Conservation (phyloP, 163 green algal species). For the Volvox carteri region DNA sequence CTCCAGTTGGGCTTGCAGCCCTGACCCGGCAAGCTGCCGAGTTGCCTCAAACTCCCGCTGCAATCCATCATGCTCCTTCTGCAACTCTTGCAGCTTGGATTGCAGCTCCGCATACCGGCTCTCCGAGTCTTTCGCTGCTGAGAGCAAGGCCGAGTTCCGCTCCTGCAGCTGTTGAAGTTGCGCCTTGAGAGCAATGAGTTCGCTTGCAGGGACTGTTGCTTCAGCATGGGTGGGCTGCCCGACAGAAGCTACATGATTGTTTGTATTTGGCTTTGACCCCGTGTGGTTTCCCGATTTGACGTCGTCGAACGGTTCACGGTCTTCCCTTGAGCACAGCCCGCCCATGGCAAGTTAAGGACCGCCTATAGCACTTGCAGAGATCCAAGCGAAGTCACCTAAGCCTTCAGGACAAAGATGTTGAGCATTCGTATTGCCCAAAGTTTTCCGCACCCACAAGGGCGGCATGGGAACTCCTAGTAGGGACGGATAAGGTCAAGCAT, state of each 20-base stretch:
- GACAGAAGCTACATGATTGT: slow-evolving; percentile 42
- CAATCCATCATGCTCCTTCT: slow-evolving; percentile 32
- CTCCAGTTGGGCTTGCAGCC: slow-evolving; percentile 22
- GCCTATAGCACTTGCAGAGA: slow-evolving; percentile 1
- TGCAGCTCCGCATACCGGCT: slow-evolving; percentile 27
- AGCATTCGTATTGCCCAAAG: slow-evolving; percentile 23
- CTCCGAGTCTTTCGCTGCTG: slow-evolving; percentile 23
- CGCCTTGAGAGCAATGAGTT: slow-evolving; percentile 32
- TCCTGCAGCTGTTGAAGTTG: slow-evolving; percentile 48
- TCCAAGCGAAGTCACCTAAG: background rate
- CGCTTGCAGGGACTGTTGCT: background rate
- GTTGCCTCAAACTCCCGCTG: slow-evolving; percentile 24
- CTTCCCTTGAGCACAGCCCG: slow-evolving; percentile 31
- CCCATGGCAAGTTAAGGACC: slow-evolving; percentile 28
- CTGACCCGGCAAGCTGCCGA: background rate
- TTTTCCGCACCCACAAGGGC: background rate
- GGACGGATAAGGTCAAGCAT: background rate
- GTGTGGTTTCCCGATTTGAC: slow-evolving; percentile 34
- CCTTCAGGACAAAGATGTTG: background rate
- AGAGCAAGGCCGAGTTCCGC: slow-evolving; percentile 10
- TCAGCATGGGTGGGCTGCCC: slow-evolving; percentile 16
- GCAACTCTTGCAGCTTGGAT: slow-evolving; percentile 19
- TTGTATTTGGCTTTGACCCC: background rate
- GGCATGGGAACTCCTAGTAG: slow-evolving; percentile 5
- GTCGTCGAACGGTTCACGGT: slow-evolving; percentile 31